Evolutionary conservation across 2,329 filamentous ascomycete genomes (phyloP).

Genomic region (Penicillium sp.): DNA sequence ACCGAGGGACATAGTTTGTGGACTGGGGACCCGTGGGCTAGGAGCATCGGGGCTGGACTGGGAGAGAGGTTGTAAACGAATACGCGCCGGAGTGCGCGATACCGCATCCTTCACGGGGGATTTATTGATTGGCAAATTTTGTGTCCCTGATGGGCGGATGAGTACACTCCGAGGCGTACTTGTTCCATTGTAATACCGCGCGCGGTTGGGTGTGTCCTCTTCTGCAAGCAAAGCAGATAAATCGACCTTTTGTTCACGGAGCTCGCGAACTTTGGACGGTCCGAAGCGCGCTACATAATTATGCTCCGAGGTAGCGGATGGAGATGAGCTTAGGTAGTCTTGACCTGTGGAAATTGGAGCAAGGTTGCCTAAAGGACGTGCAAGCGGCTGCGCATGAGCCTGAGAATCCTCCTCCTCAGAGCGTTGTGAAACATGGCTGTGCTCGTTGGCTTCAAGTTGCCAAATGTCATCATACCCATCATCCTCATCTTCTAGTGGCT

Average conservation of each 20-base stretch:
- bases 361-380: conserved; percentile 34
- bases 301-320: conserved; percentile 30
- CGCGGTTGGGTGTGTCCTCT: conserved; percentile 37
- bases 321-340: conserved; percentile 27
- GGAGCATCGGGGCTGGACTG: conserved; percentile 23
- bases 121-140: conserved; percentile 10
- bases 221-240: conserved; percentile 32
- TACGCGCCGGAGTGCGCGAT: conserved; percentile 19
- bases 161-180: conserved; percentile 30
- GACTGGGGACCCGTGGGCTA: background rate
- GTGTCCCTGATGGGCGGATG: conserved; percentile 16
- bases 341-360: conserved; percentile 24
- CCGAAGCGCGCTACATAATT: conserved; percentile 29
- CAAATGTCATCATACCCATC: conserved; percentile 48
- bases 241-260: conserved; percentile 38
- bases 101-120: conserved; percentile 16
- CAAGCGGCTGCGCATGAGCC: conserved; percentile 24
- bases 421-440: conserved; percentile 32
- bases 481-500: conserved; percentile 24
- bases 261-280: conserved; percentile 32
- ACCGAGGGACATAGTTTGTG: background rate
- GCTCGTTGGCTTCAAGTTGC: conserved; percentile 46
- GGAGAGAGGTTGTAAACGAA: conserved; percentile 25
- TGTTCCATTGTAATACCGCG: conserved; percentile 37
- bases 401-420: conserved; percentile 23